Evolutionary conservation across 164 flowering plant genomes (phyloP).

Genomic region (Akebia trifoliata): DNA sequence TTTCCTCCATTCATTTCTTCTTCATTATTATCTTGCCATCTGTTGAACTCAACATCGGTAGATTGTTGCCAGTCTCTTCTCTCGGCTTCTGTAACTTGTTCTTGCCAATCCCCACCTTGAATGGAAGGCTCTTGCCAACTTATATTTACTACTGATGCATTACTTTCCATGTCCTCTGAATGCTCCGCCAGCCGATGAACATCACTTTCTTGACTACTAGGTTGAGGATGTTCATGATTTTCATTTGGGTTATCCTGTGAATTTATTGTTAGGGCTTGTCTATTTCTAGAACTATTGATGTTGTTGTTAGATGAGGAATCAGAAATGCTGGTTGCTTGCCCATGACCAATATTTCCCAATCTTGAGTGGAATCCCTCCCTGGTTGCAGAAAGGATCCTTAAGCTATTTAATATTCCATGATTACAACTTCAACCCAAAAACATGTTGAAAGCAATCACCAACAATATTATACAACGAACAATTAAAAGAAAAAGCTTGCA

Average conservation of each 20-base stretch:
- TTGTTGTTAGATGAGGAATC: constrained; percentile 40
- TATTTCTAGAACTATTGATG: constrained; percentile 36
- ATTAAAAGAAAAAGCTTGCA: neutral
- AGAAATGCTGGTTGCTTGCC: constrained; percentile 68
- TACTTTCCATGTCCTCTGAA: constrained; percentile 26
- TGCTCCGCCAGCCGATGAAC: constrained; percentile 25
- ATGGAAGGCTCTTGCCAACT: constrained; percentile 39
- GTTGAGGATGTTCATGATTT: constrained; percentile 32
- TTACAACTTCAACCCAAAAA: too few relatives aligned
- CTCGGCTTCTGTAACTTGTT: constrained; percentile 39
- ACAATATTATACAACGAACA: neutral
- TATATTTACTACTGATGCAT: constrained; percentile 27
- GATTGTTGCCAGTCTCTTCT: constrained; percentile 47
- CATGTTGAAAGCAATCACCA: too few relatives aligned
- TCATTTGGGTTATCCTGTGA: constrained; percentile 36
- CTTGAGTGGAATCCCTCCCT: constrained; percentile 91
- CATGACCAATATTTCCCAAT: constrained; percentile 77
- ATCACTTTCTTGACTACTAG: constrained; percentile 34
- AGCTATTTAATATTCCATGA: too few relatives aligned
- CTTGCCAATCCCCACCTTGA: constrained; percentile 45
- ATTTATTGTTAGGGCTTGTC: constrained; percentile 29
- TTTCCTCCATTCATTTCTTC: constrained; percentile 36
- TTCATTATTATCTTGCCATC: constrained; percentile 39
- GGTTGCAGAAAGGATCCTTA: constrained; percentile 14
- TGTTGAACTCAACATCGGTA: constrained; percentile 34